Evolutionary conservation across 495 filamentous ascomycete species (phyloP), one percentile per base, ranked within the genome.

Genomic region (Xylaria telfairii): DNA sequence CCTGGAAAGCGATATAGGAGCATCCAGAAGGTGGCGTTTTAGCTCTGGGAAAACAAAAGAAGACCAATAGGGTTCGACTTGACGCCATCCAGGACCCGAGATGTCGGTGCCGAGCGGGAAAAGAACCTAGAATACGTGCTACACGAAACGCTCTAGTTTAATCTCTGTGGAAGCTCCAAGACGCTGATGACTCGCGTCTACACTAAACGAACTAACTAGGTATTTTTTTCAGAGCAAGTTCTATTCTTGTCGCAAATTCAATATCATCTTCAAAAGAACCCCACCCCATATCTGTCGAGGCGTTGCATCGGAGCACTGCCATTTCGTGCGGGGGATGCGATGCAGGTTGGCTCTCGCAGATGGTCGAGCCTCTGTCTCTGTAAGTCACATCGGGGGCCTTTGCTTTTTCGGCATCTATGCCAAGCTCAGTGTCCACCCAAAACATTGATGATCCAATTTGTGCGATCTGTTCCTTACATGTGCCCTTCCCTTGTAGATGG

Each of bases 41-140:
- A 54, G 28, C 42, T 65, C 57, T 46, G 28, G 42, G 39, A 5
- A 57, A 3, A 21, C n/a, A n/a, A n/a, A n/a, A n/a, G n/a, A 41
- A 34, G 37, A 53, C 59, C 51, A 59, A 59, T 65, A 44, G 49
- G 53, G 46, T 49, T 24, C 32, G 21, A 49, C 68, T 54, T 65
- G 51, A 65, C 68, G 60, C 60, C 61, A 65, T 65, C 46, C 17
- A 56, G 51, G 61, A 54, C 60, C 68, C 68, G 61, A 54, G 60
- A 64, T 57, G 34, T 70, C 68, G 68, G 68, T 65, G 68, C 68
- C 68, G 68, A 70, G 51, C 68, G 61, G 51, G 41, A 65, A 44
- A 44, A 56, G 68, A 56, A 64, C 59, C 59, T 64, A 54, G 62
- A 46, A 24, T 30, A 65, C 37, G 26, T 34, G 30, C 28, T 30